Evolutionary conservation across 371 early-diverging fungal species (phyloP).

Genomic region (Haplosporangium sp.): DNA sequence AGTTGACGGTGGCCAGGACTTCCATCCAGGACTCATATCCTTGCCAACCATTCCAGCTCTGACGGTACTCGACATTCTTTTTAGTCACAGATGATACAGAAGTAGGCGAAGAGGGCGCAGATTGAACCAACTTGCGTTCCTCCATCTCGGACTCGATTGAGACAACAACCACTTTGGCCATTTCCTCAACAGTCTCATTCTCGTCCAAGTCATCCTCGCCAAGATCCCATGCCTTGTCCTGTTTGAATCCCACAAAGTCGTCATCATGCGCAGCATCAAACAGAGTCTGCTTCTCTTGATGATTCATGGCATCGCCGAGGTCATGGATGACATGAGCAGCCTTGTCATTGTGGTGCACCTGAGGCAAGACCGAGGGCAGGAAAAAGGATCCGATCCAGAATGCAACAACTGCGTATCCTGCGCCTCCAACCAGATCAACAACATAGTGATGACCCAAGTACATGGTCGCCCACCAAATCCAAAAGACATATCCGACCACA

Average conservation of each 20-base stretch:
- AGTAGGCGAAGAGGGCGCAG: conserved; percentile 40
- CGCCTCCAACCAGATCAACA: conserved; percentile 78
- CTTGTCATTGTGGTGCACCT: conserved; percentile 32
- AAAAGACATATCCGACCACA: conserved; percentile 64
- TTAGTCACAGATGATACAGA: conserved; percentile 10
- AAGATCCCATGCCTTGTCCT: conserved; percentile 25
- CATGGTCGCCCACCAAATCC: conserved; percentile 85
- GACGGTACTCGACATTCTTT: conserved; percentile 23
- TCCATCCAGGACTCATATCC: conserved; percentile 53
- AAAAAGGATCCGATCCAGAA: conserved; percentile 60
- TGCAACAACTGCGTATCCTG: conserved; percentile 71
- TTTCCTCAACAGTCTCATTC: conserved; percentile 29
- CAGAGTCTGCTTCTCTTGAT: conserved; percentile 46
- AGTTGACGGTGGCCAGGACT: conserved; percentile 43
- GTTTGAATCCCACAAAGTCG: conserved; percentile 42
- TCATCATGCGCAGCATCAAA: conserved; percentile 39
- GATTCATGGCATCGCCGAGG: conserved; percentile 47
- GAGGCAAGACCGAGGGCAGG: conserved; percentile 50
- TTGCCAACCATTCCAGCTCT: conserved; percentile 56
- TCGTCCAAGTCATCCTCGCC: conserved; percentile 13
- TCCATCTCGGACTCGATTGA: conserved; percentile 38
- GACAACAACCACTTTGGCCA: conserved; percentile 39
- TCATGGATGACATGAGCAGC: conserved; percentile 48
- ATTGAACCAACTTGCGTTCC: conserved; percentile 21
- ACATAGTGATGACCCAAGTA: conserved; percentile 82